Evolutionary conservation across 2,329 filamentous ascomycete genomes (phyloP).

Genomic region (Colletotrichum karsti): DNA sequence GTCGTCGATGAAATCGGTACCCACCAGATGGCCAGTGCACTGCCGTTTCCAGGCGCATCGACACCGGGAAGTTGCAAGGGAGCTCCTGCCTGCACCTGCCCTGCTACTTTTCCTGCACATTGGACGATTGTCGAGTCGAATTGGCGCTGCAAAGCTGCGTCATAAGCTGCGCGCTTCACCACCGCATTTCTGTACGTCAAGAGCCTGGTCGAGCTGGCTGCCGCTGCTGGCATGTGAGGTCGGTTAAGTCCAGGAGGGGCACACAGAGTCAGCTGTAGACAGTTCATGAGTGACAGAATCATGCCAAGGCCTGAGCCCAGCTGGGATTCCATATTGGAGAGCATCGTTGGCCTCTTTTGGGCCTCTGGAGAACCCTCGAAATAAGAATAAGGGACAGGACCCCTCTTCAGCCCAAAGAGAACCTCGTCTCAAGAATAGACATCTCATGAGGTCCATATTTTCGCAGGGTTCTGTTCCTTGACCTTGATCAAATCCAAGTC

Average conservation of each 20-base stretch:
- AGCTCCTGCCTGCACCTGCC: neutral
- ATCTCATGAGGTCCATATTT: neutral
- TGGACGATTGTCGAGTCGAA: conserved; percentile 1
- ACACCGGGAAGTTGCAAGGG: conserved; percentile 15
- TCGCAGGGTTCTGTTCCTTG: too few relatives aligned
- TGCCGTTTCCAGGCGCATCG: conserved; percentile 22
- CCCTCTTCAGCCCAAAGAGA: conserved; percentile 12
- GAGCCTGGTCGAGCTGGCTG: neutral
- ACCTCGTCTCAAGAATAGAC: conserved; percentile 7
- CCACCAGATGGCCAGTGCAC: conserved; percentile 8
- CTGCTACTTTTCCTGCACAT: neutral
- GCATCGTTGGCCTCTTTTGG: conserved; percentile 13
- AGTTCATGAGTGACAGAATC: neutral
- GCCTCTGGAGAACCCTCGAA: neutral
- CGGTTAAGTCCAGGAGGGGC: neutral
- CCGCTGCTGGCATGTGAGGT: neutral
- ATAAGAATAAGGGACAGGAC: conserved; percentile 26
- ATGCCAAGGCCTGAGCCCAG: neutral
- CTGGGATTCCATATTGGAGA: conserved; percentile 1
- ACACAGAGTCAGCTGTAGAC: neutral
- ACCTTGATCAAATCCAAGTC: too few relatives aligned
- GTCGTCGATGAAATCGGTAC: neutral
- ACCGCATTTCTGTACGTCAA: too few relatives aligned
- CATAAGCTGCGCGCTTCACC: too few relatives aligned
- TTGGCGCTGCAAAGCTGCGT: conserved; percentile 21